phyloP scores from a whole-genome alignment of 1,139 yeast species.

The Yamadazyma trypodendri region DNA sequence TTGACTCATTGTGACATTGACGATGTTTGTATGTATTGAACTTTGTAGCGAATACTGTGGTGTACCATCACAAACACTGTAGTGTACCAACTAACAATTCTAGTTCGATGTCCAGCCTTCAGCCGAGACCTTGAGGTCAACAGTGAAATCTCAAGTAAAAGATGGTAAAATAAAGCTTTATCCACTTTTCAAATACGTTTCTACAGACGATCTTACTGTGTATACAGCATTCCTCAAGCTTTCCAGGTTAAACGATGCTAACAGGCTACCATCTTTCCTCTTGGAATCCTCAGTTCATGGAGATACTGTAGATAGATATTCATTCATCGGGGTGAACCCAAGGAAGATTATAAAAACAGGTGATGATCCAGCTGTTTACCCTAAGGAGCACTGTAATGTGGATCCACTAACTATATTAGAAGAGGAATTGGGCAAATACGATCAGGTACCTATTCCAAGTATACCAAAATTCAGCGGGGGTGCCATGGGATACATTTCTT shows the following conservation, averaged over 20 bases:
- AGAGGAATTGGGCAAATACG: slow-evolving; percentile 60
- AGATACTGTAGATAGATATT: slow-evolving; percentile 83
- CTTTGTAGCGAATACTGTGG: no score
- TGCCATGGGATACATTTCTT: slow-evolving; percentile 91
- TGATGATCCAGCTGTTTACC: slow-evolving; percentile 28
- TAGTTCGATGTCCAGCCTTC: slow-evolving; percentile 59
- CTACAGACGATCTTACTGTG: slow-evolving; percentile 79
- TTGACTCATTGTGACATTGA: slow-evolving; percentile 5
- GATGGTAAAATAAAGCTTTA: slow-evolving; percentile 49
- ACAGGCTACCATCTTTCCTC: slow-evolving; percentile 68
- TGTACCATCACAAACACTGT: neutral
- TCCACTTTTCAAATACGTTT: slow-evolving; percentile 75
- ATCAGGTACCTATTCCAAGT: slow-evolving; percentile 76
- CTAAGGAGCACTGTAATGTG: slow-evolving; percentile 42
- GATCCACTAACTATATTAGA: slow-evolving; percentile 83
- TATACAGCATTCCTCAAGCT: slow-evolving; percentile 86
- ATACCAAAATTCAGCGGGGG: slow-evolving; percentile 90
- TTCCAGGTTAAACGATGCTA: slow-evolving; percentile 64
- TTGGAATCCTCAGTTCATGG: slow-evolving; percentile 89
- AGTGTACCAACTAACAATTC: slow-evolving; percentile 18
- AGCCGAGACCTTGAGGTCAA: slow-evolving; percentile 45
- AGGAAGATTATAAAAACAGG: slow-evolving; percentile 82
- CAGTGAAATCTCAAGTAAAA: slow-evolving; percentile 40
- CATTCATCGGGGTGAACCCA: slow-evolving; percentile 87
- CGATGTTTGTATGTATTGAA: slow-evolving; percentile 14